These are phyloP conservation scores for Lolium rigidum DNA, from an alignment of 176 grass and related monocot genomes.

Conservation along the genomic window DNA sequence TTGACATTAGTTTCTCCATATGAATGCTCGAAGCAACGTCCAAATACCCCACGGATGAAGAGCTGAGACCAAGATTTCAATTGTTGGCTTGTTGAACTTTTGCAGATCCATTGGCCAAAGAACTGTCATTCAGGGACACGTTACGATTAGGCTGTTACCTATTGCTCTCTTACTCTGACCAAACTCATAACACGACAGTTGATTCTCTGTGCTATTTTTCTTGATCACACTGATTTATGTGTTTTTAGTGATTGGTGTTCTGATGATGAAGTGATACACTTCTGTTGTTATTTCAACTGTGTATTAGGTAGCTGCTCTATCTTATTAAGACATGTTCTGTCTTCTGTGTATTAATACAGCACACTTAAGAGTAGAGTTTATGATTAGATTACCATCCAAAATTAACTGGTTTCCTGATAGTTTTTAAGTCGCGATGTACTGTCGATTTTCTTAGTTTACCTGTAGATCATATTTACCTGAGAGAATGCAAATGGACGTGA, in stretches of 20 bases:
- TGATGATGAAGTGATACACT: not conserved
- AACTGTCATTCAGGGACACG: not conserved
- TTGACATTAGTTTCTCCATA: not conserved
- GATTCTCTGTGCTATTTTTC: too few relatives aligned
- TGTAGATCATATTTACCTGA: not conserved
- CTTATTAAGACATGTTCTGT: too few relatives aligned
- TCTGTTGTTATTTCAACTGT: not conserved
- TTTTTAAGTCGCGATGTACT: not conserved
- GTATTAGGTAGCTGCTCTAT: not conserved
- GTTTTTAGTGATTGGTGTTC: too few relatives aligned
- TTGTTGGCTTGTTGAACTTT: not conserved
- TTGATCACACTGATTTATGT: too few relatives aligned
- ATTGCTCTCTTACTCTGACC: not conserved
- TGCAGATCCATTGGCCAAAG: not conserved
- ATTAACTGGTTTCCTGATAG: not conserved
- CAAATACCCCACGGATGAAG: not conserved
- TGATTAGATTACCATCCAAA: not conserved
- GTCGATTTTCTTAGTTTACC: too few relatives aligned
- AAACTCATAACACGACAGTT: not conserved
- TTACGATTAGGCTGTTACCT: not conserved
- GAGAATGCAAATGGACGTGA: not conserved
- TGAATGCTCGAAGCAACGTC: slow-evolving; percentile 11
- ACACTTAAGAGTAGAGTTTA: too few relatives aligned
- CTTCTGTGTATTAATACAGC: too few relatives aligned
- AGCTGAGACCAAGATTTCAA: not conserved